These are phyloP conservation scores for Alternaria sp. DNA, from an alignment of 2,329 filamentous ascomycete genomes.

Conservation along the genomic window DNA sequence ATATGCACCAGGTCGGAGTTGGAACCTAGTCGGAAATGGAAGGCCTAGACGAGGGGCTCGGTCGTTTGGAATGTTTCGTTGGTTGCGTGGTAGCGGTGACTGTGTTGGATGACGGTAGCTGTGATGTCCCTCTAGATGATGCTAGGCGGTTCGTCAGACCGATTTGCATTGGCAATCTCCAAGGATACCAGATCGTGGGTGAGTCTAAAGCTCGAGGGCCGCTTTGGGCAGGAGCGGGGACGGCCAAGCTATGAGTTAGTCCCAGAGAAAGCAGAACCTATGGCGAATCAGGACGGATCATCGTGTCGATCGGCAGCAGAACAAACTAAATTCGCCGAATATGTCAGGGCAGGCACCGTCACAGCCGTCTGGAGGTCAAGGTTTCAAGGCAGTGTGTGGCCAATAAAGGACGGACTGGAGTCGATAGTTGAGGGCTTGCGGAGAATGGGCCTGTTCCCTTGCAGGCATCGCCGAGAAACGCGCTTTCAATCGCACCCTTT, in stretches of 20 bases:
- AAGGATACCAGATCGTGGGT: slow-evolving; percentile 5
- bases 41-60: not conserved
- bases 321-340: slow-evolving; percentile 19
- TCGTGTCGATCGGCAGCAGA: slow-evolving; percentile 16
- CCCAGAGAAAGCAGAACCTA: not conserved
- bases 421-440: slow-evolving; percentile 7
- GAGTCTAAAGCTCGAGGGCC: slow-evolving; percentile 5
- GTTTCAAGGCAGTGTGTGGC: slow-evolving; percentile 10
- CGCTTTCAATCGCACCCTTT: slow-evolving; percentile 13
- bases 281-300: slow-evolving; percentile 16
- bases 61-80: too few relatives aligned
- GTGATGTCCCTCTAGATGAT: too few relatives aligned
- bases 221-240: slow-evolving; percentile 30
- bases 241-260: slow-evolving; percentile 14
- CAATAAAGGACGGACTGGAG: slow-evolving; percentile 16
- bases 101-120: not conserved
- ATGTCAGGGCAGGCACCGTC: slow-evolving; percentile 25
- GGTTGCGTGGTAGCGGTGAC: not conserved
- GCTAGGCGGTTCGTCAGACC: not conserved
- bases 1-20: slow-evolving; percentile 11
- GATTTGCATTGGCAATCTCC: slow-evolving; percentile 10
- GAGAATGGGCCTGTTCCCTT: slow-evolving; percentile 17
- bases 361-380: slow-evolving; percentile 18
- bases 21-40: not conserved
- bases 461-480: slow-evolving; percentile 19